Base-by-base conservation (phyloP, 1,284 basidiomycete genomes). In the Irpex rosettiformis region DNA sequence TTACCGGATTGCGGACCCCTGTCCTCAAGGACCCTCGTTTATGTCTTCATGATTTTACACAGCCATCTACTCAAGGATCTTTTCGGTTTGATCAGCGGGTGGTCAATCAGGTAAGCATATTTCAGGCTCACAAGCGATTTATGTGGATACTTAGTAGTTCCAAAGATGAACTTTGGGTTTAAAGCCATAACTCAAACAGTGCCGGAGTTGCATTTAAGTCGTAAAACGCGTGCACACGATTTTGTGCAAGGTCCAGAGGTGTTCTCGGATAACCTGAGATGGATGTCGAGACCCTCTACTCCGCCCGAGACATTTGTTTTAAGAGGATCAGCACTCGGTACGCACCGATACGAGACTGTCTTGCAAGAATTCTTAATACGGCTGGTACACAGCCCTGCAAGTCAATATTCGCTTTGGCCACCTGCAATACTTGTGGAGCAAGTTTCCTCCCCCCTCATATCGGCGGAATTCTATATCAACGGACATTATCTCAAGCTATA, bases 401-500 rank as follows among this genome's bases (percentile, higher is more conserved):
- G 55, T 68, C 6, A 62, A 64, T 42, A 58, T 65, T 5, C 65
- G 70, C 27, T 47, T 68, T 56, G 58, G 65, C 53, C 69, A 71
- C 58, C 59, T 57, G 11, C 6, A 21, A 4, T 24, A 47, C n/a
- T 45, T 54, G 13, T 45, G 22, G 11, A 16, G 18, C 8, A 21
- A 51, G 13, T 47, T 51, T 8, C 56, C 59, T 0, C 40, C 22
- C 21, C 43, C 43, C 18, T 45, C 43, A 8, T 45, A 18, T 18
- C 16, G 43, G 29, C 21, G 16, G 4, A 22, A 24, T 28, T 13
- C 37, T 13, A 24, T 33, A 27, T 42, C 28, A 13, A 10, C 56
- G 4, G 18, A 51, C n/a, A 21, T 10, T 4, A 55, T 57, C 37
- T 49, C 51, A 3, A 22, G 77, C 57, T 89, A 89, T 63, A 84